A percentile compares a stretch with the other conserved stretches of the same genome.
Conservation (phyloP, 768 basidiomycete genomes). For the Suillus alpinus region DNA sequence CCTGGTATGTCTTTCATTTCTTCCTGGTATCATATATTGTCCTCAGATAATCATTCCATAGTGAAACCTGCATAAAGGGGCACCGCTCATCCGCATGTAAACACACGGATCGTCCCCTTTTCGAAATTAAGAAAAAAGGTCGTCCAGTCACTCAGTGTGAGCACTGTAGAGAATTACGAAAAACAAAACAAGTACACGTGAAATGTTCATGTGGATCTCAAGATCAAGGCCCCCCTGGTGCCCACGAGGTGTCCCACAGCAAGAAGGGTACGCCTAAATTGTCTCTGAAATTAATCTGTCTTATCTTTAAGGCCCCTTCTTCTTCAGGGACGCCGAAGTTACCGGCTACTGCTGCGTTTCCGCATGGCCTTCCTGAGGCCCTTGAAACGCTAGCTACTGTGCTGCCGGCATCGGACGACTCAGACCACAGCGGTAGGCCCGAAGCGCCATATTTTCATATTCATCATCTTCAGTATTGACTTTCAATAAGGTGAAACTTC, state of each 20-base stretch:
- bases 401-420: conserved; percentile 48
- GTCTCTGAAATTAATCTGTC: conserved; percentile 17
- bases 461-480: conserved; percentile 42
- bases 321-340: conserved; percentile 54
- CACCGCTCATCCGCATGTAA: conserved; percentile 88
- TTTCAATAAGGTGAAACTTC: conserved; percentile 43
- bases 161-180: conserved; percentile 44
- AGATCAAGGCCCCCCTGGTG: conserved; percentile 26
- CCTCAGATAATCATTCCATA: conserved; percentile 27
- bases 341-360: conserved; percentile 74
- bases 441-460: conserved; percentile 42
- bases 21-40: conserved; percentile 5
- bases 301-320: conserved; percentile 45
- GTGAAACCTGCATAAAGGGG: conserved; percentile 93
- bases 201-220: conserved; percentile 41
- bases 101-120: conserved; percentile 84
- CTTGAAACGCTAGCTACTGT: conserved; percentile 50
- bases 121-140: conserved; percentile 72
- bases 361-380: conserved; percentile 69
- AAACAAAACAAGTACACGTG: conserved; percentile 45
- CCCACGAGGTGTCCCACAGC: conserved; percentile 27
- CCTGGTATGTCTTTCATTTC: conserved; percentile 55
- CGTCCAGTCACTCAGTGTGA: conserved; percentile 56
- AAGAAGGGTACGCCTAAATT: conserved; percentile 63
- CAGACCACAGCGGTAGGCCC: conserved; percentile 66